Conservation (phyloP, 2,329 filamentous ascomycete species). For the Periglandula ipomoeae region DNA sequence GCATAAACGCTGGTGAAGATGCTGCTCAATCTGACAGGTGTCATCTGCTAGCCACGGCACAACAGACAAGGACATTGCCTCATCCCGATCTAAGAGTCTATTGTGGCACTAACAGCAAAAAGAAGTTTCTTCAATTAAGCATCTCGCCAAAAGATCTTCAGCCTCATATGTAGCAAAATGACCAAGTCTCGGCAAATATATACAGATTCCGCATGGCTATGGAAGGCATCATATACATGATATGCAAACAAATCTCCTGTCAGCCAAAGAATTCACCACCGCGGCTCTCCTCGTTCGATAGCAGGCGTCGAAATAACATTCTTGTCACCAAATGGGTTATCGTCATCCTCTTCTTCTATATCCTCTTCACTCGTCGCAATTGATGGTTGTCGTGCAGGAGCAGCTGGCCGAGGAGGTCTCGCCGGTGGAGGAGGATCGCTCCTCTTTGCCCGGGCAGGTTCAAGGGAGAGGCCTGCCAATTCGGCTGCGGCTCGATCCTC, state of each 20-base stretch:
- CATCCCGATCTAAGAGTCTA: too few species aligned
- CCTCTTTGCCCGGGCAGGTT: slow-evolving; percentile 23
- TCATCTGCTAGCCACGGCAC: too few species aligned
- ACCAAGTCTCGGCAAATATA: too few species aligned
- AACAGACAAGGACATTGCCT: too few species aligned
- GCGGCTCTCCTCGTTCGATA: slow-evolving; percentile 20
- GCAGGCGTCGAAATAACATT: slow-evolving; percentile 50
- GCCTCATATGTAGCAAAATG: too few species aligned
- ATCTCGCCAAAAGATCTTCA: too few species aligned
- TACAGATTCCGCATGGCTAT: neutral
- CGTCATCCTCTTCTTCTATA: slow-evolving; percentile 64
- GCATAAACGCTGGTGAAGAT: too few species aligned
- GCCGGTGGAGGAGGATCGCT: slow-evolving; percentile 16
- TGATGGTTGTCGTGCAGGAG: neutral
- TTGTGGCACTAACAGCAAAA: too few species aligned
- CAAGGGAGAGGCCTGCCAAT: slow-evolving; percentile 37
- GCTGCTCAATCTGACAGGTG: too few species aligned
- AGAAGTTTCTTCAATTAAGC: too few species aligned
- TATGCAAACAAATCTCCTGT: too few species aligned
- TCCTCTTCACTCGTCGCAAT: slow-evolving; percentile 30
- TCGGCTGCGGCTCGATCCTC: slow-evolving; percentile 24
- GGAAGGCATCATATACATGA: neutral
- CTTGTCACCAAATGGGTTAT: slow-evolving; percentile 78
- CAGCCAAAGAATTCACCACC: slow-evolving; percentile 22
- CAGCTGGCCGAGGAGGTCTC: slow-evolving; percentile 29